A percentile compares a stretch with the other conserved stretches of the same genome.
Conservation (phyloP, 768 basidiomycete genomes). For the Rhodocollybia butyracea region DNA sequence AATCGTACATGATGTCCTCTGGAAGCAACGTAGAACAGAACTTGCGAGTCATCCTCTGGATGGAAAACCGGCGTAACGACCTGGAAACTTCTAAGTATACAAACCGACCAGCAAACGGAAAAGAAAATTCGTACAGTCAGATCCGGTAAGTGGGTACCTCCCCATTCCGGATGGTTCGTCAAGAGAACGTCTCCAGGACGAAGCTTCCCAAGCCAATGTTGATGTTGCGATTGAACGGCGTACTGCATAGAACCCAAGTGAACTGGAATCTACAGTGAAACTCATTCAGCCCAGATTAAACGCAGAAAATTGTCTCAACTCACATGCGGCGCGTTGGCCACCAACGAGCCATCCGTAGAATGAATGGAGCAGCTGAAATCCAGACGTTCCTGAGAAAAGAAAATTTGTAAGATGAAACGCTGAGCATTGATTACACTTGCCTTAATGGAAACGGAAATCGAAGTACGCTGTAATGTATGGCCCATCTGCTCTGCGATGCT, state of each 20-base stretch:
- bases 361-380: conserved; percentile 36
- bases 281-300: no score
- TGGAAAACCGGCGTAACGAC: no score
- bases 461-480: neutral
- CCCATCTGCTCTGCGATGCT: conserved; percentile 6
- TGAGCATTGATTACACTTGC: no score
- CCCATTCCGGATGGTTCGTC: conserved; percentile 23
- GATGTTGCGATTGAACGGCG: conserved; percentile 24
- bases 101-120: neutral
- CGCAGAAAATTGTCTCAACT: no score
- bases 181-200: neutral
- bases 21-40: neutral
- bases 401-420: no score
- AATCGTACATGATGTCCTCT: conserved; percentile 42
- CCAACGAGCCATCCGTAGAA: conserved; percentile 35
- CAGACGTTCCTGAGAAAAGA: neutral
- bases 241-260: conserved; percentile 13
- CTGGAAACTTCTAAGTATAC: neutral
- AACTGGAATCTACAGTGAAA: no score
- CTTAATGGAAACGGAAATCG: conserved; percentile 6
- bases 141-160: conserved; percentile 38
- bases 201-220: neutral
- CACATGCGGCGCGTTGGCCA: conserved; percentile 35
- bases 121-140: conserved; percentile 40
- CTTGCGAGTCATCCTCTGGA: neutral